Percentiles rank a stretch among this genome's conserved stretches.
Evolutionary conservation across 2,329 filamentous ascomycete genomes (phyloP).

Genomic region (Ophiocordyceps sinensis): DNA sequence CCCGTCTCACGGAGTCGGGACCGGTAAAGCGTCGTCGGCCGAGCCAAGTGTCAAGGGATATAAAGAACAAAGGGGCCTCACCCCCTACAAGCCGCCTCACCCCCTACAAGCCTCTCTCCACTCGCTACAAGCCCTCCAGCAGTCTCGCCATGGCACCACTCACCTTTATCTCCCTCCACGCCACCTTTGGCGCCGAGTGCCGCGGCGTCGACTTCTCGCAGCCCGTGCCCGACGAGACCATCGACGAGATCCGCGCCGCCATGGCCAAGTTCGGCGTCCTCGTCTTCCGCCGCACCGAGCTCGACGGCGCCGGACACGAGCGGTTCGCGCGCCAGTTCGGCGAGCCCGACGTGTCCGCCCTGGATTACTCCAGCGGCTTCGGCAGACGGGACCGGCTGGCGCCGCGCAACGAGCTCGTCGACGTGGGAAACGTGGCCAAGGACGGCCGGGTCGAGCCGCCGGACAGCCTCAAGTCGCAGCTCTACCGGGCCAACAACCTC

Average conservation of each 20-base stretch:
- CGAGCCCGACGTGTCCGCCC: neutral
- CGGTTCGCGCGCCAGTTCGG: neutral
- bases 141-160: neutral
- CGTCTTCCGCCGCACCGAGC: neutral
- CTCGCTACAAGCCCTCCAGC: no score
- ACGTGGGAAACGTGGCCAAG: neutral
- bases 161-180: neutral
- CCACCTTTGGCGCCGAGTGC: constrained; percentile 1
- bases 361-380: neutral
- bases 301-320: neutral
- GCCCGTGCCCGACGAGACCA: neutral
- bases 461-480: neutral
- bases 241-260: neutral
- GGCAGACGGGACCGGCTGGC: neutral
- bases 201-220: neutral
- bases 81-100: no score
- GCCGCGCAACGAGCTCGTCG: neutral
- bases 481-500: neutral
- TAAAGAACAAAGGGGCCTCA: no score
- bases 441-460: neutral
- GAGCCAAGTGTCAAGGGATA: no score
- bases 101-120: no score
- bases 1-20: no score
- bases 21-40: no score
- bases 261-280: constrained; percentile 1